Percentiles rank a stretch among this genome's conserved stretches.
These are phyloP conservation scores for Metarhizium album DNA, from an alignment of 2,329 filamentous ascomycete species.

Conservation along the genomic window DNA sequence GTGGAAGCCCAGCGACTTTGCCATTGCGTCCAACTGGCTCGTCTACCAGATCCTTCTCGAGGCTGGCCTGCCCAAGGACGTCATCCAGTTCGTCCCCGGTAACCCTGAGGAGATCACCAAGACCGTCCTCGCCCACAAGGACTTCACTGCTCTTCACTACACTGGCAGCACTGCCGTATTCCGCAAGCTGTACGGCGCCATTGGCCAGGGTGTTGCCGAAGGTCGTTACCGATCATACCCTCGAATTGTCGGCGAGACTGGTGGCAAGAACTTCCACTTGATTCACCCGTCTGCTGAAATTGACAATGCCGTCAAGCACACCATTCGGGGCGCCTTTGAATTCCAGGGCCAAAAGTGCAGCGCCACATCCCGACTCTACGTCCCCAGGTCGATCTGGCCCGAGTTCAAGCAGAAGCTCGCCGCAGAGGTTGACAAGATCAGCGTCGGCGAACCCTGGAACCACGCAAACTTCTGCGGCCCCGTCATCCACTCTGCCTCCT, in stretches of 20 bases:
- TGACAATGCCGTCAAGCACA: slow-evolving; percentile 69
- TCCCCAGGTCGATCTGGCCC: slow-evolving; percentile 64
- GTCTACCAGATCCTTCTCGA: slow-evolving; percentile 85
- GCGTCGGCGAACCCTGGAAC: slow-evolving; percentile 56
- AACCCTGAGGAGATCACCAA: slow-evolving; percentile 77
- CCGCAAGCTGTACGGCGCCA: slow-evolving; percentile 77
- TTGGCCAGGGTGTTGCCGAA: slow-evolving; percentile 69
- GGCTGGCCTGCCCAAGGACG: slow-evolving; percentile 77
- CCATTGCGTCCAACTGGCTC: slow-evolving; percentile 84
- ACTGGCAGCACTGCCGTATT: slow-evolving; percentile 90
- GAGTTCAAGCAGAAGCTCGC: slow-evolving; percentile 58
- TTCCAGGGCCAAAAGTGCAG: slow-evolving; percentile 90
- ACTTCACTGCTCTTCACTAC: slow-evolving; percentile 90
- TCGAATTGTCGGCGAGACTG: slow-evolving; percentile 81
- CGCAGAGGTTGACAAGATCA: slow-evolving; percentile 58
- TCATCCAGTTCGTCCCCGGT: slow-evolving; percentile 89
- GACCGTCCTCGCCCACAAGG: slow-evolving; percentile 60
- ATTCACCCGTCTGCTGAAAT: slow-evolving; percentile 69
- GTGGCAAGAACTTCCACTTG: slow-evolving; percentile 89
- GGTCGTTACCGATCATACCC: slow-evolving; percentile 79
- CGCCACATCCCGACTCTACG: slow-evolving; percentile 70
- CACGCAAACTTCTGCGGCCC: slow-evolving; percentile 77
- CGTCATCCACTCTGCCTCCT: slow-evolving; percentile 72
- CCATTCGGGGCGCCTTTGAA: slow-evolving; percentile 78
- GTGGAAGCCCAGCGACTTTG: slow-evolving; percentile 90